phyloP scores from a whole-genome alignment of 1,139 yeast species.

The Wickerhamiella pararugosa region DNA sequence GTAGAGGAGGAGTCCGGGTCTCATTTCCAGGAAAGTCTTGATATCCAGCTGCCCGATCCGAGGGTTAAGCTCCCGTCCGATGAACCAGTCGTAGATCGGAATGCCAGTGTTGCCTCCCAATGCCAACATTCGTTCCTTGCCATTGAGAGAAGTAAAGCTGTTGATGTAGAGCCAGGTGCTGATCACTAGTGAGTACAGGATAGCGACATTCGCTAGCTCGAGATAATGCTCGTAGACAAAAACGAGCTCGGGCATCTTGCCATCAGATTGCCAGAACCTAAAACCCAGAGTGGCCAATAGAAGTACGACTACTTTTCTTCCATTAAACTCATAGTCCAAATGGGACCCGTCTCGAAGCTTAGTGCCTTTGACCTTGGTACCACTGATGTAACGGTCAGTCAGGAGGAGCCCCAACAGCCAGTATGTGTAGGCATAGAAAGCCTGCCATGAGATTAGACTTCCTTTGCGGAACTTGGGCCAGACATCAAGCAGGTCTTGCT shows the following conservation, averaged over 20 bases:
- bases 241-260: conserved; percentile 63
- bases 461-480: conserved; percentile 11
- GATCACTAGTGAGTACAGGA: conserved; percentile 46
- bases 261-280: conserved; percentile 36
- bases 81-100: conserved; percentile 78
- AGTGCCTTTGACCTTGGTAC: conserved; percentile 51
- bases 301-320: conserved; percentile 39
- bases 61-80: conserved; percentile 93
- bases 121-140: conserved; percentile 56
- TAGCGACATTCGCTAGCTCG: conserved; percentile 48
- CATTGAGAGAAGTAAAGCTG: conserved; percentile 36
- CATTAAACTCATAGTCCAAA: conserved; percentile 70
- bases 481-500: conserved; percentile 22
- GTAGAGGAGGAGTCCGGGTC: conserved; percentile 92
- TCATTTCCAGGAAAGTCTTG: conserved; percentile 79
- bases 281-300: conserved; percentile 34
- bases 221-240: conserved; percentile 57
- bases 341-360: conserved; percentile 58
- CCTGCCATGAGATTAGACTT: conserved; percentile 21
- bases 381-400: conserved; percentile 62
- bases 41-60: conserved; percentile 75
- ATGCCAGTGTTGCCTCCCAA: conserved; percentile 77
- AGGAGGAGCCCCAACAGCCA: conserved; percentile 61
- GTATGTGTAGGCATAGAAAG: conserved; percentile 49
- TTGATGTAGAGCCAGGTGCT: conserved; percentile 49